phyloP scores from a whole-genome alignment of 495 filamentous ascomycete genomes.

The Penicillium nucicola region DNA sequence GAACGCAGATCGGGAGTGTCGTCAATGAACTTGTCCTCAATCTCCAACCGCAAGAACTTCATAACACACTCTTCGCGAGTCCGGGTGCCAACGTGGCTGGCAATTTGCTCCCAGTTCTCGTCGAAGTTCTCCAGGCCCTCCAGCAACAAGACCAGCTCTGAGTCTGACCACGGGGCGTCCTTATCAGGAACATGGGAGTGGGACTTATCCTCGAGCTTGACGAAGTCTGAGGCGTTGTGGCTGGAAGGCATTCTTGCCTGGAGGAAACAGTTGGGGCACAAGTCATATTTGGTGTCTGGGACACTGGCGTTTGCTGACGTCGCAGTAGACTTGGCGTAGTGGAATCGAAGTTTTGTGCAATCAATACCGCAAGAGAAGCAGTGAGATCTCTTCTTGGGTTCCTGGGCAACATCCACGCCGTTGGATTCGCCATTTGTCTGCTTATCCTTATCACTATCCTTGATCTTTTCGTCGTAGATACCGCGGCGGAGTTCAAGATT shows the following conservation, averaged over 20 bases:
- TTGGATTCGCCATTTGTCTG: constrained; percentile 77
- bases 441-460: constrained; percentile 67
- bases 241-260: constrained; percentile 75
- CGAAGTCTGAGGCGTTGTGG: constrained; percentile 70
- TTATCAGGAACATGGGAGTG: constrained; percentile 73
- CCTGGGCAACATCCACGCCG: constrained; percentile 55
- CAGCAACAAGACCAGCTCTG: constrained; percentile 77
- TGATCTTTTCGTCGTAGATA: constrained; percentile 90
- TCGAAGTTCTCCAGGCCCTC: constrained; percentile 89
- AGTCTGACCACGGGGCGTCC: constrained; percentile 85
- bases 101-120: constrained; percentile 91
- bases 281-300: constrained; percentile 68
- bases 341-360: constrained; percentile 88
- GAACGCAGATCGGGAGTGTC: constrained; percentile 65
- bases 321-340: constrained; percentile 63
- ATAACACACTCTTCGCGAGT: constrained; percentile 96
- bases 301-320: constrained; percentile 53
- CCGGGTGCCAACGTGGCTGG: constrained; percentile 84
- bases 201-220: constrained; percentile 80
- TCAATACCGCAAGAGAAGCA: constrained; percentile 91
- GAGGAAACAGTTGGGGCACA: constrained; percentile 87
- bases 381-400: constrained; percentile 68
- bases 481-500: constrained; percentile 91
- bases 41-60: constrained; percentile 89
- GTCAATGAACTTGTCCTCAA: constrained; percentile 85